Conservation (phyloP, 257 asterid species). For the Solanum neorickii region DNA sequence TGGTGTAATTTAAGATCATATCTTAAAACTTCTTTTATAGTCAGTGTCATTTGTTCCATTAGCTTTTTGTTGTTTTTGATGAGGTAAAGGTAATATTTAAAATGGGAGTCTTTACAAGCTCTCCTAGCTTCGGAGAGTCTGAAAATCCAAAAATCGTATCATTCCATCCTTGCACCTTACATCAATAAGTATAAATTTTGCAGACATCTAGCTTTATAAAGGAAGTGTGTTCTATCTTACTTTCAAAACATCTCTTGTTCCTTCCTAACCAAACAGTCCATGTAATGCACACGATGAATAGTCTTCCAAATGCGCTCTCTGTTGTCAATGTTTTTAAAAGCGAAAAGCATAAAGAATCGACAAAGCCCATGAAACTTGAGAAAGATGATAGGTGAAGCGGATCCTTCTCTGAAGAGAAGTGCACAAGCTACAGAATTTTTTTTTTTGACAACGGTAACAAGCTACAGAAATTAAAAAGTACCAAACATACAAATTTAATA, state of each 20-base stretch:
- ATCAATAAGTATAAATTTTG: neutral
- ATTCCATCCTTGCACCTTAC: neutral
- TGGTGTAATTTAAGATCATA: neutral
- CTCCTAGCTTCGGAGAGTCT: neutral
- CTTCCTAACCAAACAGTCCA: neutral
- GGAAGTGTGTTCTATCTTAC: neutral
- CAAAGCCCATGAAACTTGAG: neutral
- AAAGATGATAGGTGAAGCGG: neutral
- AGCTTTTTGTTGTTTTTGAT: neutral
- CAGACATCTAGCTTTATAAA: neutral
- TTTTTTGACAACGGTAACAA: neutral
- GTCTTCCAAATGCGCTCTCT: neutral
- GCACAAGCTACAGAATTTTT: neutral
- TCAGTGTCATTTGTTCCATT: neutral
- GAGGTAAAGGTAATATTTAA: neutral
- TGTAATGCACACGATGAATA: neutral
- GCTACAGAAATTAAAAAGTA: neutral
- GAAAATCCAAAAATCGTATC: neutral
- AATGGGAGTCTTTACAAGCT: neutral
- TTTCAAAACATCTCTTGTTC: neutral
- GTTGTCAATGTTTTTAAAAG: neutral
- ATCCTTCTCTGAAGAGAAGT: neutral
- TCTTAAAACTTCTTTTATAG: neutral
- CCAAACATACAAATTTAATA: neutral
- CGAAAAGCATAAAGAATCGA: neutral